Evolutionary conservation across 2,329 filamentous ascomycete species (phyloP).

Genomic region (Talaromyces islandicus): DNA sequence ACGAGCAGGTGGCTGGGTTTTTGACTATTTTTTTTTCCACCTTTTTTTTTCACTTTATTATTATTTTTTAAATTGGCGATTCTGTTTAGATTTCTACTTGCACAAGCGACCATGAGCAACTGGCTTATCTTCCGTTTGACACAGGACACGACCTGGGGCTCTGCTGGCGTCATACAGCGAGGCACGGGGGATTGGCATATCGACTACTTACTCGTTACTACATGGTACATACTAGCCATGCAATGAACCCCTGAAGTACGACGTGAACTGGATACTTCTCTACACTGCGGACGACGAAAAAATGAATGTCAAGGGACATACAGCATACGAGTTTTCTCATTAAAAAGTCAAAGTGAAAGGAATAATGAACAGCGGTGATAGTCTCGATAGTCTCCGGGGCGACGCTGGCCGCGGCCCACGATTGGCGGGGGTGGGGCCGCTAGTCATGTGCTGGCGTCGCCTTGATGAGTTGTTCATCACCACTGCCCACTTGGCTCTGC

Average conservation of each 20-base stretch:
- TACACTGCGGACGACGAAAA: no score
- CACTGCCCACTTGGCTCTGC: background rate
- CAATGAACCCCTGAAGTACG: background rate
- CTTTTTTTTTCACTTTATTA: background rate
- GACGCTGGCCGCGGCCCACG: conserved; percentile 3
- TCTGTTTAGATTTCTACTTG: background rate
- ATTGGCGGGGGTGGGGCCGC: conserved; percentile 10
- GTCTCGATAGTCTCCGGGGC: conserved; percentile 9
- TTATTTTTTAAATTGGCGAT: background rate
- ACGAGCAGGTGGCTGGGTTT: conserved; percentile 7
- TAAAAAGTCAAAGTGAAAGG: background rate
- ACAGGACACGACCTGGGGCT: background rate
- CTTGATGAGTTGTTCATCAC: conserved; percentile 11
- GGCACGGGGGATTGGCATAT: background rate
- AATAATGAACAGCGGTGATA: background rate
- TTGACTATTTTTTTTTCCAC: background rate
- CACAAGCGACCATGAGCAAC: background rate
- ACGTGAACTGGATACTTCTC: background rate
- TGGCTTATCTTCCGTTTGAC: background rate
- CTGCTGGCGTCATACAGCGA: background rate
- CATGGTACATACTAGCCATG: background rate
- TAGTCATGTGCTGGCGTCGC: conserved; percentile 10
- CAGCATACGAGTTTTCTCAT: no score
- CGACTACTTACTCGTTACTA: no score
- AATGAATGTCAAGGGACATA: no score